Conservation (phyloP, 2,329 filamentous ascomycete genomes). For the Diaporthe destruens region DNA sequence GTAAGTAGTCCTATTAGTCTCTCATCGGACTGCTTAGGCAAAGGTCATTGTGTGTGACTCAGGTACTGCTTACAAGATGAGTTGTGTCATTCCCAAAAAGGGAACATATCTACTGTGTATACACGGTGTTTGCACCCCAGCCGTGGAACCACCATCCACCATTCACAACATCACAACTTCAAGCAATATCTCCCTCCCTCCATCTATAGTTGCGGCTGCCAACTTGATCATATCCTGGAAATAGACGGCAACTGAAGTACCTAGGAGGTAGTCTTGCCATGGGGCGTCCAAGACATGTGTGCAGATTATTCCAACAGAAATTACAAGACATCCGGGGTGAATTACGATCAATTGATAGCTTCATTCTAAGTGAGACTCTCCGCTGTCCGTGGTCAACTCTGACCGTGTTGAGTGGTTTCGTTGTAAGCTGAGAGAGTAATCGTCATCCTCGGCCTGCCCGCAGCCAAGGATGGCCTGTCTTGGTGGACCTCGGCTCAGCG, state of each 20-base stretch:
- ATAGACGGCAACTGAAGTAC: no score
- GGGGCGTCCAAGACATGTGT: no score
- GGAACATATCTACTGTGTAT: background rate
- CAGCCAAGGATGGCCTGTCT: conserved; percentile 9
- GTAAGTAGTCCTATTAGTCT: background rate
- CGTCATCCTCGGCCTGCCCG: conserved; percentile 21
- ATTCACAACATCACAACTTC: background rate
- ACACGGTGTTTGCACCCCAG: background rate
- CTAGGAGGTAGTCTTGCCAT: background rate
- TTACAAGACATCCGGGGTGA: no score
- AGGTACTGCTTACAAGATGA: background rate
- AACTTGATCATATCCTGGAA: no score
- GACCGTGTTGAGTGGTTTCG: background rate
- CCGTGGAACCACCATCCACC: background rate
- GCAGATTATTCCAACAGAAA: background rate
- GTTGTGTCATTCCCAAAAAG: no score
- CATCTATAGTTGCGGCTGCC: background rate
- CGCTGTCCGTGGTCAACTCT: background rate
- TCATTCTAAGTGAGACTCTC: background rate
- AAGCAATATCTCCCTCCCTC: background rate
- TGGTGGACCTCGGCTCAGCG: conserved; percentile 38
- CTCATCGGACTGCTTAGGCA: no score
- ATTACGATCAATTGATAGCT: no score
- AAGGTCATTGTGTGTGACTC: conserved; percentile 2
- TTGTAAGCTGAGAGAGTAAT: background rate